A percentile compares a stretch with the other conserved stretches of the same genome.
phyloP scores from a whole-genome alignment of 2,329 filamentous ascomycete genomes.

The Fusarium circinatum region DNA sequence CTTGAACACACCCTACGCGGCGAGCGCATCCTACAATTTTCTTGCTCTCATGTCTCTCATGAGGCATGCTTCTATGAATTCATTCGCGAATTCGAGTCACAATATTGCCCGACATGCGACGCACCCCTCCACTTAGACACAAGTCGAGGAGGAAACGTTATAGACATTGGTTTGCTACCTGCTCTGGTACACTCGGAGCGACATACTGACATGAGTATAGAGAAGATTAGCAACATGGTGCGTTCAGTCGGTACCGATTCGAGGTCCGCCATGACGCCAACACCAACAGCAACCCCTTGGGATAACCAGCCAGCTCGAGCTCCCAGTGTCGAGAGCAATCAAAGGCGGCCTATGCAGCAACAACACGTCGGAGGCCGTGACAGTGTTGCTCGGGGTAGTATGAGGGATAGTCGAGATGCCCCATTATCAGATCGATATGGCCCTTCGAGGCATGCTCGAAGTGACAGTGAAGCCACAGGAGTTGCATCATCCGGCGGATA shows the following conservation, averaged over 20 bases:
- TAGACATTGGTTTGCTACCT: slow-evolving; percentile 78
- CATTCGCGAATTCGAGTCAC: slow-evolving; percentile 91
- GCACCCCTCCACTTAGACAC: slow-evolving; percentile 92
- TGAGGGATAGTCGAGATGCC: slow-evolving; percentile 62
- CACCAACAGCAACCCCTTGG: slow-evolving; percentile 73
- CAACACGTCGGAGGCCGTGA: slow-evolving; percentile 47
- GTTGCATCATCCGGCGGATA: slow-evolving; percentile 82
- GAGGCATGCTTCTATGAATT: slow-evolving; percentile 99
- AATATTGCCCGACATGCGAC: slow-evolving; percentile 94
- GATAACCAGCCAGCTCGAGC: slow-evolving; percentile 68
- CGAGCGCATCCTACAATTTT: slow-evolving; percentile 94
- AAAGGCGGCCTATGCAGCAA: slow-evolving; percentile 47
- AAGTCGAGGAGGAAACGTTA: slow-evolving; percentile 89
- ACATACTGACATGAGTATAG: slow-evolving; percentile 59
- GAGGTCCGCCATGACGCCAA: slow-evolving; percentile 62
- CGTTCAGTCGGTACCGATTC: slow-evolving; percentile 78
- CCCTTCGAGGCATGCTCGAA: slow-evolving; percentile 72
- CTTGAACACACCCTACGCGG: slow-evolving; percentile 94
- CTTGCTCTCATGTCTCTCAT: slow-evolving; percentile 95
- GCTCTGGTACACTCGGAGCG: slow-evolving; percentile 26
- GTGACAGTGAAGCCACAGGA: slow-evolving; percentile 81
- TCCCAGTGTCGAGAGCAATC: slow-evolving; percentile 58
- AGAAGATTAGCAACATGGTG: slow-evolving; percentile 94
- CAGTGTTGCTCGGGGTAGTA: slow-evolving; percentile 52
- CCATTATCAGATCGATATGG: slow-evolving; percentile 57